Evolutionary conservation across 2,329 filamentous ascomycete genomes (phyloP).

Genomic region (Arachnomyces sp.): DNA sequence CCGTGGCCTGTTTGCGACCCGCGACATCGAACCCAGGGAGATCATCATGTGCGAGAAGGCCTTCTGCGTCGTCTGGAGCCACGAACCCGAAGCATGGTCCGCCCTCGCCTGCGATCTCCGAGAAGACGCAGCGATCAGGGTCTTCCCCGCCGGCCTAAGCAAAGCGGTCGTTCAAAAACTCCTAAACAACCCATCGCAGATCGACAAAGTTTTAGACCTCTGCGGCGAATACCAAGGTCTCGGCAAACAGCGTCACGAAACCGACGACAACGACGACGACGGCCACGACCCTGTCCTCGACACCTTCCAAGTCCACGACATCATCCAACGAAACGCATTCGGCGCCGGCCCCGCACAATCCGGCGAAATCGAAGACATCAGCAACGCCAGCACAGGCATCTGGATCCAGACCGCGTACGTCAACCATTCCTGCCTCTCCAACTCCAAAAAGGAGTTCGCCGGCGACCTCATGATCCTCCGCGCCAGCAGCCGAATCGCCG

Average conservation of each 20-base stretch:
- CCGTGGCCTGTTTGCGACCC: conserved; percentile 37
- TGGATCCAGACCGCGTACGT: conserved; percentile 36
- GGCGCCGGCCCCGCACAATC: conserved; percentile 28
- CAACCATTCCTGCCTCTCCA: conserved; percentile 38
- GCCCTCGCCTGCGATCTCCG: conserved; percentile 36
- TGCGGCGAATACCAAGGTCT: conserved; percentile 28
- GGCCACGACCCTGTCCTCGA: conserved; percentile 31
- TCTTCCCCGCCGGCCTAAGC: conserved; percentile 14
- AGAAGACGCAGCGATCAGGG: conserved; percentile 13
- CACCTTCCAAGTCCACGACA: conserved; percentile 32
- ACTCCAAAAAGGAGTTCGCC: conserved; percentile 29
- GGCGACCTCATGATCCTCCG: conserved; percentile 37
- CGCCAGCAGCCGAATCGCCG: conserved; percentile 31
- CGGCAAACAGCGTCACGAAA: conserved; percentile 24
- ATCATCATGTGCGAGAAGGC: conserved; percentile 40
- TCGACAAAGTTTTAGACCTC: conserved; percentile 27
- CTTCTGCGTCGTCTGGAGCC: conserved; percentile 35
- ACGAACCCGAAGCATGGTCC: conserved; percentile 34
- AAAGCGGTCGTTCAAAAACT: conserved; percentile 32
- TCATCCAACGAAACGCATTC: conserved; percentile 36
- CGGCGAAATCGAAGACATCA: conserved; percentile 22
- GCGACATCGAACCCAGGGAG: conserved; percentile 32
- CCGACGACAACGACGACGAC: too few species aligned
- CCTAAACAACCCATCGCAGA: conserved; percentile 33
- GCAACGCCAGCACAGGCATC: conserved; percentile 26